Conservation (phyloP, 371 early-diverging fungal species). For the Nosema granulosis region DNA sequence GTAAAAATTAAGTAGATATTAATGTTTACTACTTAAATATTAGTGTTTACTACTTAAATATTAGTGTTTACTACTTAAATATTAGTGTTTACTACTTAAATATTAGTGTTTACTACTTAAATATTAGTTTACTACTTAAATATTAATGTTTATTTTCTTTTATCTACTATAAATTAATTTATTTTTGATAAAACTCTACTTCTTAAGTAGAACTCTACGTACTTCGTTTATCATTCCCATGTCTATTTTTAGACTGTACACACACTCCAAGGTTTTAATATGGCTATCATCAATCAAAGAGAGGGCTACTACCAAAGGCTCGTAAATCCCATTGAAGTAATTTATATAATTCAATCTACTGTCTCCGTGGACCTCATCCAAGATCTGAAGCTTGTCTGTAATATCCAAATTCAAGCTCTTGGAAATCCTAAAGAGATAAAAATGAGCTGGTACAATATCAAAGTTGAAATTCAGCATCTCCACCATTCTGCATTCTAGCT, state of each 20-base stretch:
- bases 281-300: slow-evolving; percentile 25
- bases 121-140: too few species aligned
- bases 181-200: not conserved
- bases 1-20: too few species aligned
- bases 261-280: slow-evolving; percentile 32
- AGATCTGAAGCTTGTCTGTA: not conserved
- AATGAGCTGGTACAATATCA: slow-evolving; percentile 36
- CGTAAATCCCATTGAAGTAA: slow-evolving; percentile 46
- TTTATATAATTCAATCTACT: slow-evolving; percentile 44
- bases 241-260: slow-evolving; percentile 9
- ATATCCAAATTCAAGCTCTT: slow-evolving; percentile 15
- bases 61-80: too few species aligned
- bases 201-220: slow-evolving; percentile 15
- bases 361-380: slow-evolving; percentile 37
- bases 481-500: slow-evolving; percentile 30
- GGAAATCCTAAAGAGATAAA: slow-evolving; percentile 29
- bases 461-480: slow-evolving; percentile 42
- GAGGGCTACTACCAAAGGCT: slow-evolving; percentile 36
- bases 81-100: too few species aligned
- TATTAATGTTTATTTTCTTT: too few species aligned
- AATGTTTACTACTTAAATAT: too few species aligned
- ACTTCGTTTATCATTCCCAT: slow-evolving; percentile 28
- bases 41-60: too few species aligned
- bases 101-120: too few species aligned
- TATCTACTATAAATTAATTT: slow-evolving; percentile 3